Evolutionary conservation across 1,284 basidiomycete species (phyloP), one percentile per base, ranked within the genome.

Genomic region (Cutaneotrichosporon cutaneum): DNA sequence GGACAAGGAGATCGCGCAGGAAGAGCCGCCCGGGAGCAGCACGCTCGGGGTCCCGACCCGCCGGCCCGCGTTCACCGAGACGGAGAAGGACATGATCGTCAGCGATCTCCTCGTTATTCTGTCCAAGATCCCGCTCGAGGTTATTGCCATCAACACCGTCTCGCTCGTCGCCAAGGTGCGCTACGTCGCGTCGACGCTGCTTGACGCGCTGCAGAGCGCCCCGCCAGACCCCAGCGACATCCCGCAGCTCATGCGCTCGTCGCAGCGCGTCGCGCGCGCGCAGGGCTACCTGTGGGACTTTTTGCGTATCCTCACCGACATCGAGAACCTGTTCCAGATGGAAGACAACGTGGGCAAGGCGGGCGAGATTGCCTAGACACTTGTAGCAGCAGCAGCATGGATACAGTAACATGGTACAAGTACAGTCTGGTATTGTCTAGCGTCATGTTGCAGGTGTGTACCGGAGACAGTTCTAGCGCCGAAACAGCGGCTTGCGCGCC

Each of bases 71-170:
- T 65, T 71, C 54, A 60, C 64, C 13, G 72, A 71, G 9, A 67
- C 65, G 42, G 69, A 72, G 51, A 70, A 70, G 62, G 70, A 72
- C 58, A 60, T 67, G 48, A 68, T 74, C 14, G 68, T 67, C 2
- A 64, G 62, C 68, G 89, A 92, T 72, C 82, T 93, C 63, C 82
- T 93, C 63, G 88, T 87, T 65, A 89, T 92, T 62, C 82, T 92
- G 63, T 89, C 91, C 70, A 89, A 86, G 87, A 92, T 93, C 69
- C 90, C 90, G 8, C 92, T 93, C 62, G 90, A 92, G 76, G 90
- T 89, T 26, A 92, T 93, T 69, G 90, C 91, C 10, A 91, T 90
- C 52, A 94, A 93, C 74, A 90, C 89, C 11, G 87, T 88, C 4
- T 68, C 79, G 4, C 68, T 81, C 4, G 89, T 93, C 16, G 87